phyloP scores from a whole-genome alignment of 345 rosid genomes.

The Camelina hispida region DNA sequence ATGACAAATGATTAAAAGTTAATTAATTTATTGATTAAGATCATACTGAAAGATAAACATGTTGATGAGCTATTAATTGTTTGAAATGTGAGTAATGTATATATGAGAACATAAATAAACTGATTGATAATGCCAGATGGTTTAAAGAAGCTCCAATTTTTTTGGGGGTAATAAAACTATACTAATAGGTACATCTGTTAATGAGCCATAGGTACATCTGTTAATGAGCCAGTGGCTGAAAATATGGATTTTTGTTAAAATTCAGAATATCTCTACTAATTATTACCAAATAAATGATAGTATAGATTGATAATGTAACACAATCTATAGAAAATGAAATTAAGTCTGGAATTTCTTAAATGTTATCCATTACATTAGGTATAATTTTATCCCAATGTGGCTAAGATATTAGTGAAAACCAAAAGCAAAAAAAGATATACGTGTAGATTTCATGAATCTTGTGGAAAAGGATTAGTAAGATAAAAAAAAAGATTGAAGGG shows the following conservation, averaged over 20 bases:
- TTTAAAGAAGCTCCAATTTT: background rate
- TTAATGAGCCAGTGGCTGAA: background rate
- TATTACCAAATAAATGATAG: background rate
- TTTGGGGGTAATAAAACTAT: background rate
- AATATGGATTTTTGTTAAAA: background rate
- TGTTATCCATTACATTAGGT: background rate
- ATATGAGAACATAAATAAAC: background rate
- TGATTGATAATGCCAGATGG: background rate
- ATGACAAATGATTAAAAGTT: background rate
- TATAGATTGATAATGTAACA: background rate
- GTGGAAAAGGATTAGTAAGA: background rate
- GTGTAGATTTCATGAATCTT: constrained; percentile 3
- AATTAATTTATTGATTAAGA: background rate
- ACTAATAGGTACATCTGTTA: background rate
- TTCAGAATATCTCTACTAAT: background rate
- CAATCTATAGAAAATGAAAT: background rate
- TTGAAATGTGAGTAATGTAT: background rate
- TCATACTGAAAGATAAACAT: background rate
- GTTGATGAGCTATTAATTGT: background rate
- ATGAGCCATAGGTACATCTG: background rate
- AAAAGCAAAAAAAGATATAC: background rate
- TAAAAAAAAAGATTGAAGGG: background rate
- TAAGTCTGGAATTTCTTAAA: background rate
- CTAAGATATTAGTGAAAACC: background rate
- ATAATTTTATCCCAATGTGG: background rate